Base-by-base conservation (phyloP, 2,329 filamentous ascomycete genomes). In the Geosmithia putterillii region DNA sequence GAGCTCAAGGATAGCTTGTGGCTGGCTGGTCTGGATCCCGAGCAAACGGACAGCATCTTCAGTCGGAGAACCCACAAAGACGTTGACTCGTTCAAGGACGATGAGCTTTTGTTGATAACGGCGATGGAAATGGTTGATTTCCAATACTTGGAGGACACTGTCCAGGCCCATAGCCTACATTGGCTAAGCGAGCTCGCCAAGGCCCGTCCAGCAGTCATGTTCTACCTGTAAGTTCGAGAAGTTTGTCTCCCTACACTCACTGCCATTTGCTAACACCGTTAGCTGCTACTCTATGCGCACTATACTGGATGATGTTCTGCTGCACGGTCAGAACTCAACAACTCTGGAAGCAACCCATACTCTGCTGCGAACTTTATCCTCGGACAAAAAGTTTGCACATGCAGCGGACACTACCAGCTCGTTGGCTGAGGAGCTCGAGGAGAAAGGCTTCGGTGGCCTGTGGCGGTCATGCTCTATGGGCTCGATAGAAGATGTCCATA, bases 51-150 rank as follows among this genome's bases (percentile, higher is more conserved):
- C 20, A 49, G 49, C 23, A 48, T 52, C 10, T 41, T 55, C 10
- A 50, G 45, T 7, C 20, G 10, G 15, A 32, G 34, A n/a, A 18
- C 19, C 10, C 45, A 53, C 3, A 53, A 53, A 4, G 51, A 57
- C 28, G 55, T 73, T 18, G 58, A 64, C 5, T 60, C 62, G 17
- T 66, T 80, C 51, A 71, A 70, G 43, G 78, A 83, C 47, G 73
- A 75, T 49, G 76, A 82, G 46, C 55, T 83, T 12, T 58, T 84
- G 15, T 65, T 83, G 6, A 77, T 75, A 47, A 74, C 75, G 3
- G 76, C 75, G 1, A 77, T 83, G 44, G 71, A 75, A 52, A 64
- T 83, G 37, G 72, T 83, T 9, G 80, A 84, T 53, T 83, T 84
- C 52, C 71, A 74, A 44, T 74, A 73, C 45, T 61, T 82, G 7